Percentiles rank a stretch among this genome's conserved stretches.
These are phyloP conservation scores for Dendrobium officinale DNA, from an alignment of 106 monocot species.

Conservation along the genomic window DNA sequence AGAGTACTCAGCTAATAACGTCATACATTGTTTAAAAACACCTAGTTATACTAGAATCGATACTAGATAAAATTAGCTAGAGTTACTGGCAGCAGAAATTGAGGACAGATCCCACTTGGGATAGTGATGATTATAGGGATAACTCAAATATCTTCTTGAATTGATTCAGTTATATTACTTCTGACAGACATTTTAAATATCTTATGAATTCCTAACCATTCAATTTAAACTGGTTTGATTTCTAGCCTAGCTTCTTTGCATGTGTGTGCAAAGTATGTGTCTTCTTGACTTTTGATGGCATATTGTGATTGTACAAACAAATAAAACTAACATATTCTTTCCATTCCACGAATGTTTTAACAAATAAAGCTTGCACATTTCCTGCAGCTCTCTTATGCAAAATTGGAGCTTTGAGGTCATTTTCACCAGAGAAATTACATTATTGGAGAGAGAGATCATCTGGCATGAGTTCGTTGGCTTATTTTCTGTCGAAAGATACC, in stretches of 20 bases:
- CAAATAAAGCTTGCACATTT: neutral
- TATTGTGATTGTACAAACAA: neutral
- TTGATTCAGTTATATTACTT: neutral
- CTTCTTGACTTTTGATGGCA: neutral
- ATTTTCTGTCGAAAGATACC: slow-evolving; percentile 84
- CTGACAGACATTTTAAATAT: neutral
- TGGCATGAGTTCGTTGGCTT: slow-evolving; percentile 92
- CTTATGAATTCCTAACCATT: neutral
- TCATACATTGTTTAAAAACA: no score
- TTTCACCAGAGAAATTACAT: slow-evolving; percentile 67
- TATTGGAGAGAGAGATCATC: slow-evolving; percentile 81
- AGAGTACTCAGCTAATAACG: no score
- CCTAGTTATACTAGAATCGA: no score
- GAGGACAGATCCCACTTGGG: neutral
- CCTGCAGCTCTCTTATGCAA: slow-evolving; percentile 80
- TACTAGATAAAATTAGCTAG: no score
- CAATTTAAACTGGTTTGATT: neutral
- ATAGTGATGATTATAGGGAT: neutral
- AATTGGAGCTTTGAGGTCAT: slow-evolving; percentile 83
- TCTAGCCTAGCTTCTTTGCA: neutral
- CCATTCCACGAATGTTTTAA: neutral
- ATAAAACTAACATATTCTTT: neutral
- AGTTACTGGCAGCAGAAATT: no score
- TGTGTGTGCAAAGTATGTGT: no score
- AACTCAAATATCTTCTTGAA: neutral